A percentile compares a stretch with the other conserved stretches of the same genome.
These are phyloP conservation scores for Bathelium albidoporum DNA, from an alignment of 495 filamentous ascomycete species.

Conservation along the genomic window DNA sequence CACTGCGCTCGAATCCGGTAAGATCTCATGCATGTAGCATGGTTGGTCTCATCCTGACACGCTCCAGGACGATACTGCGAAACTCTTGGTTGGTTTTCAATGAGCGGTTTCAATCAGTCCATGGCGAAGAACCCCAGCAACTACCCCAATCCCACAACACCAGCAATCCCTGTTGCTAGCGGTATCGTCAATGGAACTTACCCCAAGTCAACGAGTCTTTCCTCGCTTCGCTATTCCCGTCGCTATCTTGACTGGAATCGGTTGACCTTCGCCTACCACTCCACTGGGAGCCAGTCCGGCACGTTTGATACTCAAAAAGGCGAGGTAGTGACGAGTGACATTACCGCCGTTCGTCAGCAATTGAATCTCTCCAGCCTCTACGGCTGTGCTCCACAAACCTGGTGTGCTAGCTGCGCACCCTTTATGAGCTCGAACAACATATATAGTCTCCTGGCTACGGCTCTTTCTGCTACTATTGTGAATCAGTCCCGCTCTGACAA, in stretches of 20 bases:
- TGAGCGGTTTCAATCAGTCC: slow-evolving; percentile 30
- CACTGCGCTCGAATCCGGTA: slow-evolving; percentile 31
- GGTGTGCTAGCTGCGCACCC: slow-evolving; percentile 32
- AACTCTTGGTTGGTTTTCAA: slow-evolving; percentile 36
- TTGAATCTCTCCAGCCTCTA: slow-evolving; percentile 30
- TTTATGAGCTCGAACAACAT: slow-evolving; percentile 28
- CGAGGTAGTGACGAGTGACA: slow-evolving; percentile 17
- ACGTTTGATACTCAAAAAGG: slow-evolving; percentile 26
- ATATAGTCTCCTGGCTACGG: slow-evolving; percentile 26
- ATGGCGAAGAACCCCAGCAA: slow-evolving; percentile 30
- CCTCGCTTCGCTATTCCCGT: slow-evolving; percentile 19
- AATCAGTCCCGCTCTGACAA: slow-evolving; percentile 23
- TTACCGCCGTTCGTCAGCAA: slow-evolving; percentile 21
- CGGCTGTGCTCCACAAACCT: slow-evolving; percentile 35
- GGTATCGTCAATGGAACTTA: slow-evolving; percentile 16
- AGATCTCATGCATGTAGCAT: neutral
- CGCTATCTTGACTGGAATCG: slow-evolving; percentile 33
- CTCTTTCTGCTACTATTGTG: slow-evolving; percentile 26
- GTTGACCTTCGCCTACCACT: slow-evolving; percentile 33
- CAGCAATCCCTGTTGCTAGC: slow-evolving; percentile 25
- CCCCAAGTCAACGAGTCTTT: slow-evolving; percentile 15
- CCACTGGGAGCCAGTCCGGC: slow-evolving; percentile 26
- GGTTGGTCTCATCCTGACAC: neutral
- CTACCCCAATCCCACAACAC: slow-evolving; percentile 38
- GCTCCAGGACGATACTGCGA: slow-evolving; percentile 32